A percentile compares a stretch with the other conserved stretches of the same genome.
These are phyloP conservation scores for Bassia scoparia DNA, from an alignment of 148 eudicot genomes.

Conservation along the genomic window DNA sequence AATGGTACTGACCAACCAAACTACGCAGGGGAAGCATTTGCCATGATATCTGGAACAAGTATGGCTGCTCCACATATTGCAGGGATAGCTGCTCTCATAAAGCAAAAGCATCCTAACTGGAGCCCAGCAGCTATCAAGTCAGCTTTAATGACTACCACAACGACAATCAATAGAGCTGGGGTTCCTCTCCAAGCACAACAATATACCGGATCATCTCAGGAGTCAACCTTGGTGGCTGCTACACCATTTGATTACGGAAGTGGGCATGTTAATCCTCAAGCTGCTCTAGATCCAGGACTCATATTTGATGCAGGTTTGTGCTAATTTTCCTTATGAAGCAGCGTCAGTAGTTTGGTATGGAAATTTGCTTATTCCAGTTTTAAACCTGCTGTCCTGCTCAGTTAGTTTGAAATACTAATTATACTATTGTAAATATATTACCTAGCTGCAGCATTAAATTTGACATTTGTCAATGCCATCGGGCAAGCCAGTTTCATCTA, in stretches of 20 bases:
- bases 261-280: slow-evolving; percentile 89
- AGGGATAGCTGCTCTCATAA: slow-evolving; percentile 92
- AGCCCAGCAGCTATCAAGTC: slow-evolving; percentile 99
- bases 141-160: slow-evolving; percentile 89
- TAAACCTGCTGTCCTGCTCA: not conserved
- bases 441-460: no score
- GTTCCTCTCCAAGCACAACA: slow-evolving; percentile 89
- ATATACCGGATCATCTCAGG: slow-evolving; percentile 73
- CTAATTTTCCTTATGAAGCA: slow-evolving; percentile 4
- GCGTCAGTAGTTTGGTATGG: not conserved
- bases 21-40: slow-evolving; percentile 89
- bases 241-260: slow-evolving; percentile 98
- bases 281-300: slow-evolving; percentile 95
- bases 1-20: slow-evolving; percentile 95
- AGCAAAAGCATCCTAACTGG: slow-evolving; percentile 94
- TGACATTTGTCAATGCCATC: no score
- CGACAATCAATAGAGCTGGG: slow-evolving; percentile 62
- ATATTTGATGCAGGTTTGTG: slow-evolving; percentile 82
- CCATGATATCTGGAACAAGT: slow-evolving; percentile 98
- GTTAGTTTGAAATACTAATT: no score
- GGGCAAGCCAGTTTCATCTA: no score
- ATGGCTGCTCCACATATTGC: slow-evolving; percentile 99
- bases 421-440: no score
- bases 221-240: slow-evolving; percentile 55
- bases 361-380: not conserved